Base-by-base conservation (phyloP, 257 asterid species). In the Nemophila menziesii region DNA sequence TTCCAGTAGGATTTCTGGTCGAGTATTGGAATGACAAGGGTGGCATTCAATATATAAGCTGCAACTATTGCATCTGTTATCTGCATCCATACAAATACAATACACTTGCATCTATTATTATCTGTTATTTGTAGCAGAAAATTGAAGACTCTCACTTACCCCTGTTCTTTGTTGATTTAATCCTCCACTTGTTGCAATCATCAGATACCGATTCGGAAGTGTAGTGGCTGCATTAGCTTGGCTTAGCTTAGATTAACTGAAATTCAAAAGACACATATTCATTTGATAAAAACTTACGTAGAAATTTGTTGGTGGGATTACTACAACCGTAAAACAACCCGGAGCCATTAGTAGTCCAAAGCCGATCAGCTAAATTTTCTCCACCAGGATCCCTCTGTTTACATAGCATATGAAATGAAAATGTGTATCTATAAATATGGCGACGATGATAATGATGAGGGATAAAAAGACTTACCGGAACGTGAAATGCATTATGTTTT, bases 101-200 rank as follows among this genome's bases (percentile, higher is more conserved):
- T 2, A 29, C 2, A 7, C 7, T 13, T 29, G 36, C 36, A 29
- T 17, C 7, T 14, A 18, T 4, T 41, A n/a, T n/a, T 16, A 14
- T 16, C 44, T 15, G n/a, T 3, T 13, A 16, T 8, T 2, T 5
- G 44, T 41, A 20, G 36, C 12, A 29, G 10, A 29, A 2, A 2
- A 22, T 6, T 10, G 33, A 24, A 44, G 43, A 51, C 21, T n/a
- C n/a, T n/a, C n/a, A 51, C 43, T 44, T 58, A 79, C 94, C 80
- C 94, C 92, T 14, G 89, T 79, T 72, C 94, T 77, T 54, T 83
- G 94, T 48, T 83, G 94, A 66, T 83, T 83, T 46, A 83, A 53
- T 29, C 94, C 94, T 51, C 94, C 94, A 39, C 94, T 83, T 1
- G 92, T 76, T 46, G 82, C 82, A 48, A 83, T 79, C 57, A 79